Base-by-base conservation (phyloP, 345 rosid genomes). In the Capsella bursapastoris region DNA sequence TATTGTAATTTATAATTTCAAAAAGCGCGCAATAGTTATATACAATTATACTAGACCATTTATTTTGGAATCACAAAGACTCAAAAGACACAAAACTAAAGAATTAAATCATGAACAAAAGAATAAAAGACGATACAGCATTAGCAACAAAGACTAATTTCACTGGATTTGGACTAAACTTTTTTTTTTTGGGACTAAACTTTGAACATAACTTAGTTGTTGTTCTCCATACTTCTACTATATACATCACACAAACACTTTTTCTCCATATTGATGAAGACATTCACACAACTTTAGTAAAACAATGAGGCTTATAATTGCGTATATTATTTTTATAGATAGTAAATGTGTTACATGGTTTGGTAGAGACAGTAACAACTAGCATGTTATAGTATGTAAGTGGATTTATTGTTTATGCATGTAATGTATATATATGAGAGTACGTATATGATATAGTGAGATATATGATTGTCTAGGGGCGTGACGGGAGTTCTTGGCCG, bases 401-500 rank as follows among this genome's bases (percentile, higher is more conserved):
- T 44, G 14, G 70, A 37, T 53, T 25, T 45, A 64, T 74, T 47
- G 66, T 47, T 11, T n/a, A 29, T 72, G 43, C 43, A 62, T 72
- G 68, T 1, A 34, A 52, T 35, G 10, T 52, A 31, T 29, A 0
- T 28, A 14, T 34, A 50, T 2, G 6, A 44, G 4, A 22, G 6
- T 9, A 32, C 35, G 7, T 22, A 65, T n/a, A 16, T 37, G 31
- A 47, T 61, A 45, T 51, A 52, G 45, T 43, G 37, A 25, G 22
- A 18, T 18, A 22, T 22, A 22, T 22, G 45, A 12, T 57, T 49
- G n/a, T 47, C 29, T 68, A 78, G 18, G 70, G 74, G 31, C 50
- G 16, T 66, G 81, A 59, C 3, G 81, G 78, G 72, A 78, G 81
- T 35, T 59, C 29, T 53, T 72, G 77, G n/a, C 73, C 81, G 68